Percentiles rank a stretch among this genome's conserved stretches.
These are phyloP conservation scores for Aspergillus kassunensis DNA, from an alignment of 495 filamentous ascomycete species.

Conservation along the genomic window DNA sequence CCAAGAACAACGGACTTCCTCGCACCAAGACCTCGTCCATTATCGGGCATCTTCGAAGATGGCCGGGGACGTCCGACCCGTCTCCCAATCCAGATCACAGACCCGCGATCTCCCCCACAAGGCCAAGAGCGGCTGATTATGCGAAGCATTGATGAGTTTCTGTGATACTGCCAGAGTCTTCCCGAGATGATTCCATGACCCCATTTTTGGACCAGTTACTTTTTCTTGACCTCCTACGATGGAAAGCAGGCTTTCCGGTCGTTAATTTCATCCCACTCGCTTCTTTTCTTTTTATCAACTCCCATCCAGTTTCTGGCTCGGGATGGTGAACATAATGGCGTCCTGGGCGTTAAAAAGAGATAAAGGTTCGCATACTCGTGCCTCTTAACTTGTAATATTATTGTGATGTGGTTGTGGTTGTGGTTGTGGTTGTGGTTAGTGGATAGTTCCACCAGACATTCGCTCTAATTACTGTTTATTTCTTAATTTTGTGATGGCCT, in stretches of 20 bases:
- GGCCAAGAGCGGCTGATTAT: constrained; percentile 47
- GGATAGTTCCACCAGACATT: constrained; percentile 9
- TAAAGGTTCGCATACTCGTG: constrained; percentile 16
- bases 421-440: constrained; percentile 2
- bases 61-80: constrained; percentile 21
- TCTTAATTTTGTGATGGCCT: constrained; percentile 18
- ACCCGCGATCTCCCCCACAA: constrained; percentile 47
- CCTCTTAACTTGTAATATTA: constrained; percentile 29
- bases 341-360: constrained; percentile 28
- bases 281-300: constrained; percentile 6
- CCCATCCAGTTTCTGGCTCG: not conserved
- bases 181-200: constrained; percentile 36
- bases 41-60: constrained; percentile 33
- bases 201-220: constrained; percentile 23
- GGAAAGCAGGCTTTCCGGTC: constrained; percentile 49
- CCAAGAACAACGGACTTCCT: constrained; percentile 48
- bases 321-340: constrained; percentile 24
- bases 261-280: constrained; percentile 21
- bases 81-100: constrained; percentile 32
- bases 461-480: constrained; percentile 14
- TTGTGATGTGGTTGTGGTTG: constrained; percentile 10
- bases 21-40: constrained; percentile 30
- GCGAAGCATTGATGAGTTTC: constrained; percentile 52
- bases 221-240: constrained; percentile 28
- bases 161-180: constrained; percentile 28